Percentiles rank a stretch among this genome's conserved stretches.
Evolutionary conservation across 768 basidiomycete species (phyloP).

Genomic region (Daedaleopsis nitida): DNA sequence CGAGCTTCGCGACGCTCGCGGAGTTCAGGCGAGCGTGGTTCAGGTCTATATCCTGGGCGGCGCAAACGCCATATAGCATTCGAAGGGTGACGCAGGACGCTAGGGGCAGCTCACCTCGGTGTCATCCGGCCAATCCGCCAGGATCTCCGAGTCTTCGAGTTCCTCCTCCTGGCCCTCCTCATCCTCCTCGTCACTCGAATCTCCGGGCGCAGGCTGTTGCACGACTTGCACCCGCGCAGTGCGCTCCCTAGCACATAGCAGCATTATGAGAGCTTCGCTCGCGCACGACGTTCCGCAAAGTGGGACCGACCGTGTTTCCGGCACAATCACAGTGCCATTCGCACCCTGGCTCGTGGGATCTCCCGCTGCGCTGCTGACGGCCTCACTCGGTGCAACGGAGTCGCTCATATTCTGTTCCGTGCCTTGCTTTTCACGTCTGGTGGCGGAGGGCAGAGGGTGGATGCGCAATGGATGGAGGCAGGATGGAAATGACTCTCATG

Average conservation of each 20-base stretch:
- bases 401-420: not conserved
- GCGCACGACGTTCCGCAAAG: not conserved
- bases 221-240: conserved; percentile 39
- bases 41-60: conserved; percentile 78
- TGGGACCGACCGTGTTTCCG: conserved; percentile 10
- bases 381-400: not conserved
- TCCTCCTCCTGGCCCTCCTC: conserved; percentile 35
- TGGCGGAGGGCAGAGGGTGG: not conserved
- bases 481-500: not conserved
- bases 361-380: not conserved
- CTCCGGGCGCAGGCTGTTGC: conserved; percentile 1
- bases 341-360: not conserved
- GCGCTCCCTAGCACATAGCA: conserved; percentile 12
- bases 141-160: conserved; percentile 50
- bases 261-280: not conserved
- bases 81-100: too few species aligned
- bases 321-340: not conserved
- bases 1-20: conserved; percentile 52
- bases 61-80: too few species aligned
- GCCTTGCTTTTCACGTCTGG: not conserved
- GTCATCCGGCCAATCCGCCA: conserved; percentile 81
- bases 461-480: not conserved
- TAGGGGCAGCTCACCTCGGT: conserved; percentile 60
- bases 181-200: conserved; percentile 52
- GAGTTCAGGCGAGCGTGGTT: conserved; percentile 77